These are phyloP conservation scores for Zelopaecilomyces penicillatus DNA, from an alignment of 2,329 filamentous ascomycete genomes.

Conservation along the genomic window DNA sequence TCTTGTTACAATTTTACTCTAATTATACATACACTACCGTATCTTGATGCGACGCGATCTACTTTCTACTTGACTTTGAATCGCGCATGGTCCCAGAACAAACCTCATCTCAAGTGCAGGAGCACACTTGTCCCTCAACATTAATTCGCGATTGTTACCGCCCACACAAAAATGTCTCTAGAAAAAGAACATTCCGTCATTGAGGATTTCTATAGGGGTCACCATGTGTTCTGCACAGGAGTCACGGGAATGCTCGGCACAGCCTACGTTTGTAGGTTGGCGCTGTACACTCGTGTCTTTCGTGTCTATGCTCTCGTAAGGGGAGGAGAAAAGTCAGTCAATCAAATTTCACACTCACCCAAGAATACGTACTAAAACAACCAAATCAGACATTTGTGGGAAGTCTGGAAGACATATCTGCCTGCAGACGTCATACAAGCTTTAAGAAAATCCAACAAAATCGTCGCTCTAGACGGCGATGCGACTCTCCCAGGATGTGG, in stretches of 20 bases:
- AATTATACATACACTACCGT: too few species aligned
- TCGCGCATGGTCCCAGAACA: too few species aligned
- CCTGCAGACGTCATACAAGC: not conserved
- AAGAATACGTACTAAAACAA: not conserved
- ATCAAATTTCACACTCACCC: not conserved
- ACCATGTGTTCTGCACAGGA: conserved; percentile 1
- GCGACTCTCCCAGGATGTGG: not conserved
- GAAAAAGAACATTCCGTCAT: too few species aligned
- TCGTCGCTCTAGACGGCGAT: not conserved
- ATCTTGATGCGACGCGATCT: too few species aligned
- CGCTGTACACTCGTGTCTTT: not conserved
- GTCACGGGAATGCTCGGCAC: conserved; percentile 3
- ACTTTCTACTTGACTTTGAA: too few species aligned
- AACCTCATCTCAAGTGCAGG: too few species aligned
- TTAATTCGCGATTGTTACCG: too few species aligned
- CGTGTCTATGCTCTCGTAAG: conserved; percentile 1
- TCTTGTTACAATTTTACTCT: too few species aligned
- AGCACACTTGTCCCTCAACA: too few species aligned
- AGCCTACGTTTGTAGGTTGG: not conserved
- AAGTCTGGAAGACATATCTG: not conserved
- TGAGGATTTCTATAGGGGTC: not conserved
- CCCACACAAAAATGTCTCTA: too few species aligned
- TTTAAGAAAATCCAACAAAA: not conserved
- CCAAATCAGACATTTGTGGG: not conserved
- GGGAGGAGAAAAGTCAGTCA: conserved; percentile 1